These are phyloP conservation scores for Suhomyces sp. DNA, from an alignment of 805 yeast species.

Conservation along the genomic window DNA sequence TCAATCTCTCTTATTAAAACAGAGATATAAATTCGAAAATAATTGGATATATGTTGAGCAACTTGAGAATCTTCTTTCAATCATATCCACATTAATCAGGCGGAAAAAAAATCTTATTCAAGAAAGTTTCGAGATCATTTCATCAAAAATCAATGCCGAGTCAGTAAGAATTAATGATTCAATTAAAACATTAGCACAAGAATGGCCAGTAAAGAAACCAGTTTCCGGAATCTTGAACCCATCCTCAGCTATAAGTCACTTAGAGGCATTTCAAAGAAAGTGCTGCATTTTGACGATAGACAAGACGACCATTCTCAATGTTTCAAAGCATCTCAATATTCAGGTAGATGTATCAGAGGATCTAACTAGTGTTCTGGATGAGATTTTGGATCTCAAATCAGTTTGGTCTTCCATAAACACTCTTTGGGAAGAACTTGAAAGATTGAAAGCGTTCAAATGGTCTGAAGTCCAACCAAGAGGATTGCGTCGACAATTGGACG, in stretches of 20 bases:
- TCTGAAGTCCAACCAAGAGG: slow-evolving; percentile 40
- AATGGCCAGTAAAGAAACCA: slow-evolving; percentile 55
- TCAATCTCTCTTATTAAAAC: slow-evolving; percentile 42
- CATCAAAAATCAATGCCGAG: slow-evolving; percentile 43
- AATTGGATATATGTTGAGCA: slow-evolving; percentile 68
- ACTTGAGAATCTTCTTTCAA: slow-evolving; percentile 47
- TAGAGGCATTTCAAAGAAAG: slow-evolving; percentile 26
- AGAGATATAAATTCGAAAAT: slow-evolving; percentile 47
- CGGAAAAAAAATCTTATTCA: slow-evolving; percentile 38
- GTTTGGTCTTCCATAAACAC: slow-evolving; percentile 66
- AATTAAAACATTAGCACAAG: slow-evolving; percentile 26
- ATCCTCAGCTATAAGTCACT: slow-evolving; percentile 39
- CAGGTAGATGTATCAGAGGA: slow-evolving; percentile 26
- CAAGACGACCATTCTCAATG: slow-evolving; percentile 18
- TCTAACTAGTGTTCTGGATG: slow-evolving; percentile 39
- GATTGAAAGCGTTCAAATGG: slow-evolving; percentile 51
- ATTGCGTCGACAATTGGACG: slow-evolving; percentile 51
- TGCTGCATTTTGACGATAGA: slow-evolving; percentile 11
- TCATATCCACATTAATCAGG: slow-evolving; percentile 39
- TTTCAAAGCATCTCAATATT: slow-evolving; percentile 30
- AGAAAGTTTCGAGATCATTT: slow-evolving; percentile 41
- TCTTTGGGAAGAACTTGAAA: slow-evolving; percentile 48
- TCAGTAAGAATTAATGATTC: slow-evolving; percentile 32
- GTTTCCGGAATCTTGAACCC: slow-evolving; percentile 44
- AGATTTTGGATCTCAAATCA: slow-evolving; percentile 52